Conservation (phyloP, 192 early-diverging fungal species). For the Coemansia interrupta region DNA sequence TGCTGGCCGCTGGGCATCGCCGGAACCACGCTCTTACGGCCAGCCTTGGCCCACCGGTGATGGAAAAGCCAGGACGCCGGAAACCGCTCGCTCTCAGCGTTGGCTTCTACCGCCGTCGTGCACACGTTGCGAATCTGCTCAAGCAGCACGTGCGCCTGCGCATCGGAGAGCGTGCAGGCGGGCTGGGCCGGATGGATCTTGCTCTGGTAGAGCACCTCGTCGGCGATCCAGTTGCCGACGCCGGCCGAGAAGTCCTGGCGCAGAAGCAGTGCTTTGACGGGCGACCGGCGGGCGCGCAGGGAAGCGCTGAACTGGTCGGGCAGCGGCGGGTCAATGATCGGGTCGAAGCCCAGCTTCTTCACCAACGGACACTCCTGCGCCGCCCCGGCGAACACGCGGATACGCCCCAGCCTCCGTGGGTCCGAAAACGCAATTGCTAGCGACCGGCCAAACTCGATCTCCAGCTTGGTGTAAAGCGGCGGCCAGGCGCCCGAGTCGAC, state of each 20-base stretch:
- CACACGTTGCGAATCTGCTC: slow-evolving; percentile 54
- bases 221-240: slow-evolving; percentile 85
- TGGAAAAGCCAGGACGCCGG: slow-evolving; percentile 77
- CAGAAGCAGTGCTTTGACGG: slow-evolving; percentile 73
- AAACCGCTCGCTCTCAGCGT: slow-evolving; percentile 67
- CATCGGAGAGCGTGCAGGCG: slow-evolving; percentile 47
- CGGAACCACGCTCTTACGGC: slow-evolving; percentile 45
- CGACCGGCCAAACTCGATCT: slow-evolving; percentile 43
- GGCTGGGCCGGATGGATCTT: slow-evolving; percentile 65
- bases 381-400: slow-evolving; percentile 58
- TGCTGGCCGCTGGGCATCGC: slow-evolving; percentile 56
- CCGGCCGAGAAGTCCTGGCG: slow-evolving; percentile 76
- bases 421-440: slow-evolving; percentile 59
- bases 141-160: slow-evolving; percentile 52
- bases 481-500: slow-evolving; percentile 56
- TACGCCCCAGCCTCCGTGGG: slow-evolving; percentile 62
- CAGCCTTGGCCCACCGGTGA: slow-evolving; percentile 69
- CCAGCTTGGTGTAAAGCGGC: slow-evolving; percentile 67
- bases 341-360: slow-evolving; percentile 74
- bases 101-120: slow-evolving; percentile 54
- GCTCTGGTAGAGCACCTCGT: slow-evolving; percentile 76
- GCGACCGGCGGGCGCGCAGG: slow-evolving; percentile 41
- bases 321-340: slow-evolving; percentile 56
- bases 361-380: slow-evolving; percentile 54
- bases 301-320: slow-evolving; percentile 48